A percentile compares a stretch with the other conserved stretches of the same genome.
Evolutionary conservation across 495 filamentous ascomycete genomes (phyloP).

Genomic region (Aspergillus olivimuriae): DNA sequence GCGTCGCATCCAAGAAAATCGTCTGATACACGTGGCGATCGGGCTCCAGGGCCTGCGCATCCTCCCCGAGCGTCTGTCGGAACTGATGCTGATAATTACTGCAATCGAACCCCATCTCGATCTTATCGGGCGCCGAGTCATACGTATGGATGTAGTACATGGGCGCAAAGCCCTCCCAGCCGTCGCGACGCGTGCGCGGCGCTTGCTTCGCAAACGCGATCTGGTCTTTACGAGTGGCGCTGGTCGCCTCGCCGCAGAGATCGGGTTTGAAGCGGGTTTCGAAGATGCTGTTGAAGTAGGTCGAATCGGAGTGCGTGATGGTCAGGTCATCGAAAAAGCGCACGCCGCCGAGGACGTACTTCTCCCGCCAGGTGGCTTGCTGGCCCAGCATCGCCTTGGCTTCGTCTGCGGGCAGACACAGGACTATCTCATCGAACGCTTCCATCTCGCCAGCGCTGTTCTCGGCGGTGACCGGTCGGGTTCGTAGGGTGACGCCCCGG

Average conservation of each 20-base stretch:
- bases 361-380: constrained; percentile 58
- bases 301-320: constrained; percentile 69
- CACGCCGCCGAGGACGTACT: constrained; percentile 63
- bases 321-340: constrained; percentile 80
- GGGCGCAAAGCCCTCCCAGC: constrained; percentile 53
- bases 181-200: constrained; percentile 24
- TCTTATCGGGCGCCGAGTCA: constrained; percentile 52
- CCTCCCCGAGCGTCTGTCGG: constrained; percentile 39
- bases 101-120: constrained; percentile 86
- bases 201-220: constrained; percentile 47
- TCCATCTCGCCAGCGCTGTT: constrained; percentile 17
- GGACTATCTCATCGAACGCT: constrained; percentile 65
- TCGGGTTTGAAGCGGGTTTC: constrained; percentile 57
- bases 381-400: constrained; percentile 58
- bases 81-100: constrained; percentile 84
- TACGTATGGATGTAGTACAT: constrained; percentile 83
- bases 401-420: constrained; percentile 66
- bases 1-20: constrained; percentile 71
- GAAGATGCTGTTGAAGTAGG: constrained; percentile 71
- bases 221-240: constrained; percentile 40
- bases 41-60: constrained; percentile 33
- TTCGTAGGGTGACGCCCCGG: constrained; percentile 45
- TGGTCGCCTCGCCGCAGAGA: constrained; percentile 43
- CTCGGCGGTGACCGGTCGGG: neutral
- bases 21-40: constrained; percentile 74